Evolutionary conservation across 1,284 basidiomycete species (phyloP), one percentile per base, ranked within the genome.

Genomic region (Rhodotorula sp.): DNA sequence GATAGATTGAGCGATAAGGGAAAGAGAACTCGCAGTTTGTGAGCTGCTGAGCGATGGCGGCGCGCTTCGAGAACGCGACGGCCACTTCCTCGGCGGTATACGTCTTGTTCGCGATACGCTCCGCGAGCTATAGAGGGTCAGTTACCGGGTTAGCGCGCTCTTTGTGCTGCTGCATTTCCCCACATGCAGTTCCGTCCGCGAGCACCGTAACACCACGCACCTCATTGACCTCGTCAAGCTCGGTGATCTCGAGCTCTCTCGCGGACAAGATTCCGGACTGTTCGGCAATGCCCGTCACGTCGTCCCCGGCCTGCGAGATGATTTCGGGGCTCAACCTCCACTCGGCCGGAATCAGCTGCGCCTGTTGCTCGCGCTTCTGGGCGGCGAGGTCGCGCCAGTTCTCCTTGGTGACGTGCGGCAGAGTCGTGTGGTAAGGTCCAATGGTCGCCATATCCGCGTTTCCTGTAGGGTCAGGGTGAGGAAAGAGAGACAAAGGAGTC

Each of bases 41-140:
- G 31, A 81, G 74, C 64, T 81, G 80, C 49, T 82, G 81, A 18
- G 81, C 80, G 19, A 79, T 73, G 56, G 78, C 75, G 2, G 81
- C 78, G 2, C 78, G 72, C 75, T 81, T 81, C 72, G 77, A 77
- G 69, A 77, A 80, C 2, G 80, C 79, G 18, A 50, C 57, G 6
- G 80, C 67, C 48, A 79, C 79, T 54, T 81, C 77, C 7, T 77
- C 75, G 23, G 80, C 77, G 1, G 76, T 76, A 55, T 76, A 79
- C 21, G 62, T 60, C 3, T 77, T 58, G 0, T 28, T 62, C 1
- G 80, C 80, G n/a, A 83, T 76, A 48, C 77, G 74, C 31, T 76
- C 70, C 5, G 78, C 70, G 1, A 83, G 76, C 12, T 69, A 76
- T 5, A 78, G 76, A 34, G n/a, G n/a, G n/a, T n/a, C n/a, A n/a